Base-by-base conservation (phyloP, 371 early-diverging fungal species). In the Lichtheimia ornata region DNA sequence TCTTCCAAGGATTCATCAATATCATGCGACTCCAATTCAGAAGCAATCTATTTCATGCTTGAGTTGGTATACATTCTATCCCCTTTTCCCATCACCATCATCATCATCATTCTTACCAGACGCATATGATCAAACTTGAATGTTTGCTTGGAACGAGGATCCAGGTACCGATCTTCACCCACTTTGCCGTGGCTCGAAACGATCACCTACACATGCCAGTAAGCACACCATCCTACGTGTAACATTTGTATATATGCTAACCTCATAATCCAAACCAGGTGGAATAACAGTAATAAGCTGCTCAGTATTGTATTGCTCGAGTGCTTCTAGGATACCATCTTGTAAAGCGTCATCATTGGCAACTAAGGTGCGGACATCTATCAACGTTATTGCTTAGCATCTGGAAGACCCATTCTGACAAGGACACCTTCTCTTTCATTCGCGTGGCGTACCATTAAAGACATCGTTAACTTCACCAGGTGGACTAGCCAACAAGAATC, bases 381-480 rank as follows among this genome's bases (percentile, higher is more conserved):
- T 20, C 41, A 35, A 35, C 35, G 35, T 35, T 35, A 11, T 35
- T 35, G 35, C 35, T 35, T 9, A 35, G 35, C 35, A 35, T 35
- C 35, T 35, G 35, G 11, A 35, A 35, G 35, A 11, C 1, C 35
- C 6, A 35, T 35, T 6, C 35, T 35, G 35, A 35, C 35, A 35
- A 35, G 35, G 9, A 6, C 35, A 6, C 5, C 2, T 11, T 35
- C 9, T 35, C 7, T 28, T 4, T 11, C 35, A 35, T 9, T 35
- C 35, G 35, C 15, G 41, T 13, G 5, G 18, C 66, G 59, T 84
- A 95, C 96, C 96, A 63, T 94, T 94, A 66, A 93, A 93, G 15
- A 98, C 96, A 71, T 97, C 95, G 71, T 91, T 90, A n/a, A 96
- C 86, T 84, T 97, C 97, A 49, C 98, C 98, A 7, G 98, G 98